A percentile compares a stretch with the other conserved stretches of the same genome.
Evolutionary conservation across 202 grass and related monocot species (phyloP).

Genomic region (Zoysia matrella): DNA sequence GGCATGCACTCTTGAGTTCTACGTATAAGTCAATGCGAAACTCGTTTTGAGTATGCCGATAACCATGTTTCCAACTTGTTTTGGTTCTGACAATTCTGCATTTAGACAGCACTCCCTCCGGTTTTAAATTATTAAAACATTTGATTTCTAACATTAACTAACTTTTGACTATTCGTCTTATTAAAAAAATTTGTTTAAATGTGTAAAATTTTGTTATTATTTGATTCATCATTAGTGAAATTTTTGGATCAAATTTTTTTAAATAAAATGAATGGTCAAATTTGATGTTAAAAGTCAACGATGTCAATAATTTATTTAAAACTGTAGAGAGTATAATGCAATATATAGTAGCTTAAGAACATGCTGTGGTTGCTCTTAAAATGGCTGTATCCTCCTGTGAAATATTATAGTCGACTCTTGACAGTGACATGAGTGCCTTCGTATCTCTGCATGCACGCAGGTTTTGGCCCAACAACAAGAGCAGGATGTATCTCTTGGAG

Average conservation of each 20-base stretch:
- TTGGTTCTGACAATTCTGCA: background rate
- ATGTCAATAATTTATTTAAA: no score
- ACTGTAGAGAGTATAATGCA: background rate
- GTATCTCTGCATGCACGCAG: slow-evolving; percentile 44
- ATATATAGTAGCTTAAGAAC: background rate
- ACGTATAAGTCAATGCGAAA: slow-evolving; percentile 4
- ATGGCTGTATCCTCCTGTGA: background rate
- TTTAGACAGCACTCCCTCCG: background rate
- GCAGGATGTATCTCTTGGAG: slow-evolving; percentile 97
- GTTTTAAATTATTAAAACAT: no score
- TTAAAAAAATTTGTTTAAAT: no score
- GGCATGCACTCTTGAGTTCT: slow-evolving; percentile 33
- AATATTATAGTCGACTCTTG: slow-evolving; percentile 1
- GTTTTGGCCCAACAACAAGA: slow-evolving; percentile 99
- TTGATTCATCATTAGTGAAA: no score
- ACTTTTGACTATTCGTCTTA: no score
- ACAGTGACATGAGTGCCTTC: slow-evolving; percentile 8
- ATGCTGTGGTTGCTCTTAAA: background rate
- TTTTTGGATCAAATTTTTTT: no score
- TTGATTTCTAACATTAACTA: no score
- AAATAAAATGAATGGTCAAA: no score
- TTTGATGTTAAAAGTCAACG: no score
- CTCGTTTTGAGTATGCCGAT: slow-evolving; percentile 1
- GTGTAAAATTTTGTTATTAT: no score
- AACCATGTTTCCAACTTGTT: slow-evolving; percentile 3